Evolutionary conservation across 1,284 basidiomycete species (phyloP).

Genomic region (Sparassis latifolia): DNA sequence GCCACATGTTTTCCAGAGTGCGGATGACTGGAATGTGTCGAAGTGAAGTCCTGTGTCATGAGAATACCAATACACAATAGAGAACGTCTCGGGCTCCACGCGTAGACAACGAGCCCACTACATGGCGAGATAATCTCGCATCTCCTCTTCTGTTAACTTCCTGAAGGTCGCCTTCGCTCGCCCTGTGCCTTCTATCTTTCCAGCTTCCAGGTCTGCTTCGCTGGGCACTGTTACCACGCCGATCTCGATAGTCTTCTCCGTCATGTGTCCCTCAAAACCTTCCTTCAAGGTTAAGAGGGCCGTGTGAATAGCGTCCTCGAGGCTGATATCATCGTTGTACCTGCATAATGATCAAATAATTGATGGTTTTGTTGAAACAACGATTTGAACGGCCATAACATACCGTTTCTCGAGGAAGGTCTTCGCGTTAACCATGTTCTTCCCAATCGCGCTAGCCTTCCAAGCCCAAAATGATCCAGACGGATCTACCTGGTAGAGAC

Average conservation of each 20-base stretch:
- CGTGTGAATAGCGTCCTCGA: constrained; percentile 99
- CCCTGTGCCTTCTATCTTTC: constrained; percentile 66
- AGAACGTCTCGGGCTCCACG: too few relatives aligned
- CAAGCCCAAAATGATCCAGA: constrained; percentile 99
- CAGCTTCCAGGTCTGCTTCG: constrained; percentile 66
- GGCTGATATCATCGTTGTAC: constrained; percentile 98
- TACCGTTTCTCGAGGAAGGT: constrained; percentile 98
- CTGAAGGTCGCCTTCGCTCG: constrained; percentile 85
- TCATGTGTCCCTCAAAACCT: constrained; percentile 99
- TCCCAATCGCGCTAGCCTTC: constrained; percentile 99
- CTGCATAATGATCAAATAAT: constrained; percentile 35
- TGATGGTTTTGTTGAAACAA: not conserved
- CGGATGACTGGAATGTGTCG: too few relatives aligned
- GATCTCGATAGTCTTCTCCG: constrained; percentile 99
- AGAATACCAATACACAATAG: too few relatives aligned
- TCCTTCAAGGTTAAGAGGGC: constrained; percentile 98
- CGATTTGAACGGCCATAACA: constrained; percentile 19
- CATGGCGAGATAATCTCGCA: constrained; percentile 86
- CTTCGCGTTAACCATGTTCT: constrained; percentile 99
- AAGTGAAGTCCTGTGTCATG: too few relatives aligned
- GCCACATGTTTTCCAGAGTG: too few relatives aligned
- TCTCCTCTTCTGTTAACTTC: constrained; percentile 91
- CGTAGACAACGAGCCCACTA: constrained; percentile 26
- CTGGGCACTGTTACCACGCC: constrained; percentile 91
- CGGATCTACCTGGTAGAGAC: constrained; percentile 97